These are phyloP conservation scores for Colletotrichum noveboracense DNA, from an alignment of 2,329 filamentous ascomycete genomes.

Conservation along the genomic window DNA sequence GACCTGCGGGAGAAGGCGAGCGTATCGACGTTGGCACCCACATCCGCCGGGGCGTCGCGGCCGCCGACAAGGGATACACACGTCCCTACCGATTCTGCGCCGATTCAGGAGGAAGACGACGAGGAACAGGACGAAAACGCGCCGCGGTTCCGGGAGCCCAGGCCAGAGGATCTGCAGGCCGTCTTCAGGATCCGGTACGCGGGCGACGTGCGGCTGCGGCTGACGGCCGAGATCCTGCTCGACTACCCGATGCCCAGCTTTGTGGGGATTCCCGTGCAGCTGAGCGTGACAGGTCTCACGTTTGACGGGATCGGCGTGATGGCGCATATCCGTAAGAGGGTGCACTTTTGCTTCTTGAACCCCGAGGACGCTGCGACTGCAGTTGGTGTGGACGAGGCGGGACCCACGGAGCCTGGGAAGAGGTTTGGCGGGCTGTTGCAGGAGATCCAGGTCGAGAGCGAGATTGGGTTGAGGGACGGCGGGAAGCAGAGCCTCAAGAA, in stretches of 20 bases:
- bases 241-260: conserved; percentile 99
- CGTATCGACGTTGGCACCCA: conserved; percentile 66
- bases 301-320: conserved; percentile 95
- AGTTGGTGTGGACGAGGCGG: conserved; percentile 55
- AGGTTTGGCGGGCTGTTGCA: conserved; percentile 79
- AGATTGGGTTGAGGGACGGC: conserved; percentile 91
- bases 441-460: conserved; percentile 95
- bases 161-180: conserved; percentile 88
- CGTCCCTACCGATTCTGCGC: conserved; percentile 28
- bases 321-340: conserved; percentile 85
- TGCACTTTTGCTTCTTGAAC: conserved; percentile 94
- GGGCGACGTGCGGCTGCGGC: conserved; percentile 83
- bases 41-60: conserved; percentile 56
- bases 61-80: conserved; percentile 62
- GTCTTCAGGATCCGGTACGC: conserved; percentile 90
- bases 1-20: conserved; percentile 62
- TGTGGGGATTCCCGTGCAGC: conserved; percentile 89
- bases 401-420: conserved; percentile 24
- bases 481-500: conserved; percentile 97
- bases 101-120: conserved; percentile 43
- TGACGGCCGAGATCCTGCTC: conserved; percentile 93
- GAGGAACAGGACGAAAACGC: conserved; percentile 32
- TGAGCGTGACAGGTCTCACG: conserved; percentile 92
- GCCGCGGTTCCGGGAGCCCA: conserved; percentile 70
- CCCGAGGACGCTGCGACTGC: conserved; percentile 87